These are phyloP conservation scores for Wickerhamiella dianesei DNA, from an alignment of 805 yeast genomes.

Conservation along the genomic window DNA sequence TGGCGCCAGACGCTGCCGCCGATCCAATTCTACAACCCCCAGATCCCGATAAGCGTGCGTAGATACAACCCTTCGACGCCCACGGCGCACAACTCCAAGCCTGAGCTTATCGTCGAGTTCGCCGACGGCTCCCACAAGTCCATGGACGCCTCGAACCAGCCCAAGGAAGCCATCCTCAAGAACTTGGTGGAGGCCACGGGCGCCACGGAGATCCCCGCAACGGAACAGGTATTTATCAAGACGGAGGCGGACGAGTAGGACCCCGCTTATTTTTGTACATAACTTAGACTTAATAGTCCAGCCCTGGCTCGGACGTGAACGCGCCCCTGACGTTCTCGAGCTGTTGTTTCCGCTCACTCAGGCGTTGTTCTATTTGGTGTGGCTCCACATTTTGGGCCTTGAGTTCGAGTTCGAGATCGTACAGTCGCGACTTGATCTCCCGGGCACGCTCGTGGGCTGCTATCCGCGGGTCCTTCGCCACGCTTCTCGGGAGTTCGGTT, in stretches of 20 bases:
- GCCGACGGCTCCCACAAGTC: conserved; percentile 28
- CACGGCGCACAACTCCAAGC: conserved; percentile 29
- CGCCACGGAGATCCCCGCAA: conserved; percentile 35
- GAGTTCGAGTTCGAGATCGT: neutral
- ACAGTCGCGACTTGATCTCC: neutral
- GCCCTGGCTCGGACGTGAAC: neutral
- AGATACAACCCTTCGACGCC: conserved; percentile 36
- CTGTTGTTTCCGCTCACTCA: neutral
- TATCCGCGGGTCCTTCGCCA: neutral
- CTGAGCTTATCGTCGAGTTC: conserved; percentile 31
- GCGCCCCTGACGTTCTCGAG: neutral
- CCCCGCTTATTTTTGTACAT: neutral
- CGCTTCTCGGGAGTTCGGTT: neutral
- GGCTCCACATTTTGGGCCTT: neutral
- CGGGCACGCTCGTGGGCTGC: conserved; percentile 2
- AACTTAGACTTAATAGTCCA: neutral
- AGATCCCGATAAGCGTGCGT: conserved; percentile 44
- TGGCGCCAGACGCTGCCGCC: conserved; percentile 67
- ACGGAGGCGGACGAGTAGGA: neutral
- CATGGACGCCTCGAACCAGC: conserved; percentile 42
- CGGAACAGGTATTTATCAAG: conserved; percentile 10
- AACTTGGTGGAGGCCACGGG: conserved; percentile 39
- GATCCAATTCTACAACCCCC: conserved; percentile 72
- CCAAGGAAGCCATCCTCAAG: conserved; percentile 40
- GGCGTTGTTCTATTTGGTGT: neutral